These are phyloP conservation scores for Davidsoniella virescens DNA, from an alignment of 2,329 filamentous ascomycete genomes.

Conservation along the genomic window DNA sequence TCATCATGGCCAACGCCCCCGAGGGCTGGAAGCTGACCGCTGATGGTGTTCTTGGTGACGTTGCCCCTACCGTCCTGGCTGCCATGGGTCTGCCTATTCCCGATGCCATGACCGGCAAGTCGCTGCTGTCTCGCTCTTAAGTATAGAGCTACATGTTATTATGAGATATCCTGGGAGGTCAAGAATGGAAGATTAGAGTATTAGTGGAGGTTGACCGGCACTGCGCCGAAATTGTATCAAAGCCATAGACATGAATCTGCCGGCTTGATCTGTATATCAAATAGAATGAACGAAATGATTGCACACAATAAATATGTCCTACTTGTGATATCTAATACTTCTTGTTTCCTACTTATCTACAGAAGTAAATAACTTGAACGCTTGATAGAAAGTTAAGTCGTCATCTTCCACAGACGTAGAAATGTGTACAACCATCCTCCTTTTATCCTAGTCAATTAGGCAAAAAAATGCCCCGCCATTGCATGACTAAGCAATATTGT, in stretches of 20 bases:
- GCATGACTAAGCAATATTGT: conserved; percentile 3
- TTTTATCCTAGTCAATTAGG: not conserved
- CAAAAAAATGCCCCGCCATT: conserved; percentile 7
- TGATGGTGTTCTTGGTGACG: conserved; percentile 85
- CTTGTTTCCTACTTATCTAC: not conserved
- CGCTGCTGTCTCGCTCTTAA: conserved; percentile 44
- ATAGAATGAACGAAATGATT: conserved; percentile 12
- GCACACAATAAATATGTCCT: not conserved
- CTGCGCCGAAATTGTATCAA: conserved; percentile 1
- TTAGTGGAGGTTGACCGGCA: conserved; percentile 1
- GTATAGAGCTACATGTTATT: not conserved
- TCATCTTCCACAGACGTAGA: not conserved
- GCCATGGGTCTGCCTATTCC: conserved; percentile 85
- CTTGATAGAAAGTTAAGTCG: too few relatives aligned
- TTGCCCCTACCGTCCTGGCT: conserved; percentile 82
- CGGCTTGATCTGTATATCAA: not conserved
- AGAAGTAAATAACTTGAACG: too few relatives aligned
- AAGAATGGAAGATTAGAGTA: not conserved
- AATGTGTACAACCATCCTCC: not conserved
- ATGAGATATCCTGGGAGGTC: not conserved
- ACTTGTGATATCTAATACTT: not conserved
- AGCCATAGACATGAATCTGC: not conserved
- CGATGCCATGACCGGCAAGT: conserved; percentile 79
- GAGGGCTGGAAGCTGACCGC: conserved; percentile 76
- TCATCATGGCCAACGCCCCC: conserved; percentile 95